Percentiles rank a stretch among this genome's conserved stretches.
Conservation (phyloP, 2,329 filamentous ascomycete genomes). For the Aspergillus pseudoterreus region DNA sequence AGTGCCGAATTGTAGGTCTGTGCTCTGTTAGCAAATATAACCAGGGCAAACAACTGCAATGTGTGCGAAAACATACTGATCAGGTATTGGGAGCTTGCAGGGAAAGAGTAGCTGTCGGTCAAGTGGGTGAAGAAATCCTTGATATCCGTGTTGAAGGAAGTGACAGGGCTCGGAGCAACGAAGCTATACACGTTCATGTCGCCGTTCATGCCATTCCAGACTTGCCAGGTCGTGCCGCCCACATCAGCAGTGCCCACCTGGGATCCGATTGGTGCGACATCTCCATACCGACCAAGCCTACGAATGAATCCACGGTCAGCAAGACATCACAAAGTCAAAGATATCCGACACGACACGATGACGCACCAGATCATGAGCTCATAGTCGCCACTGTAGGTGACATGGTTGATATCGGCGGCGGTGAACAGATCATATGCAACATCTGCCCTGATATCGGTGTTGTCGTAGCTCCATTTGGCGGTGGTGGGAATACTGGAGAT, state of each 20-base stretch:
- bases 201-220: constrained; percentile 57
- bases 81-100: constrained; percentile 47
- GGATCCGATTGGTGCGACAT: constrained; percentile 52
- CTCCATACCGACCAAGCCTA: constrained; percentile 47
- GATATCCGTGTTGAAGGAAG: constrained; percentile 54
- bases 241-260: constrained; percentile 50
- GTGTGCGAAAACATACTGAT: constrained; percentile 34
- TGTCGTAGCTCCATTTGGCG: constrained; percentile 48
- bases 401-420: constrained; percentile 32
- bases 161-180: constrained; percentile 42
- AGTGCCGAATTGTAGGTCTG: constrained; percentile 46
- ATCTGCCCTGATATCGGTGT: constrained; percentile 48
- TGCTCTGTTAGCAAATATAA: background rate
- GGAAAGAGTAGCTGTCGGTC: constrained; percentile 44
- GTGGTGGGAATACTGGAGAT: constrained; percentile 39
- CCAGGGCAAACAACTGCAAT: background rate
- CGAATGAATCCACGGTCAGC: background rate
- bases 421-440: constrained; percentile 61
- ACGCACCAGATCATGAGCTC: constrained; percentile 60
- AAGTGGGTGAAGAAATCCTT: constrained; percentile 55
- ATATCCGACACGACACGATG: background rate
- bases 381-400: constrained; percentile 46
- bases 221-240: constrained; percentile 50
- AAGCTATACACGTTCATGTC: constrained; percentile 55
- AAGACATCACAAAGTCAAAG: background rate